Evolutionary conservation across 768 basidiomycete genomes (phyloP).

Genomic region (Glaciozyma martinii): DNA sequence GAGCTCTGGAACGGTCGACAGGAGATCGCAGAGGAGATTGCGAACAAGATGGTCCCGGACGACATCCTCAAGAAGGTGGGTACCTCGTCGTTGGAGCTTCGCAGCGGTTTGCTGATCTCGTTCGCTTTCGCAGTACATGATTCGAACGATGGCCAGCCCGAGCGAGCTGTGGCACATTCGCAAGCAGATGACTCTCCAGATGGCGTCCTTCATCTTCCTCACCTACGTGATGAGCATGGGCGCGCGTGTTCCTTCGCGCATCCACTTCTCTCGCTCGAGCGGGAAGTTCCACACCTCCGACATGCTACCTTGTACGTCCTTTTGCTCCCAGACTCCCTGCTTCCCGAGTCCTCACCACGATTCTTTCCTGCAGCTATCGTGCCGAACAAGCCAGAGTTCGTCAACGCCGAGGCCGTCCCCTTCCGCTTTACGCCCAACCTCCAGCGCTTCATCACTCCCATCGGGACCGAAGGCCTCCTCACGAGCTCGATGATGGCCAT

Average conservation of each 20-base stretch:
- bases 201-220: slow-evolving; percentile 83
- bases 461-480: slow-evolving; percentile 81
- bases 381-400: slow-evolving; percentile 52
- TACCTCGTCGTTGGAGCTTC: slow-evolving; percentile 17
- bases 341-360: no score
- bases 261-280: slow-evolving; percentile 79
- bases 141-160: slow-evolving; percentile 68
- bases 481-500: slow-evolving; percentile 83
- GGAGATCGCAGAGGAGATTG: slow-evolving; percentile 80
- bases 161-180: slow-evolving; percentile 91
- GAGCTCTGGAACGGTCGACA: slow-evolving; percentile 47
- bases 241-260: slow-evolving; percentile 70
- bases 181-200: slow-evolving; percentile 87
- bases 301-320: slow-evolving; percentile 61
- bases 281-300: slow-evolving; percentile 91
- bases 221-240: slow-evolving; percentile 77
- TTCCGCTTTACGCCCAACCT: slow-evolving; percentile 97
- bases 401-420: slow-evolving; percentile 76
- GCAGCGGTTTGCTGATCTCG: slow-evolving; percentile 1
- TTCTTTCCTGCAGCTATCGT: slow-evolving; percentile 32
- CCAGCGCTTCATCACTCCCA: slow-evolving; percentile 80
- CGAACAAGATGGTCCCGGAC: slow-evolving; percentile 79
- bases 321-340: no score
- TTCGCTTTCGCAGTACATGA: slow-evolving; percentile 67
- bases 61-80: slow-evolving; percentile 71